Evolutionary conservation across 1,284 basidiomycete species (phyloP), one percentile per base, ranked within the genome.

Genomic region (Xerocomus nothofagi): DNA sequence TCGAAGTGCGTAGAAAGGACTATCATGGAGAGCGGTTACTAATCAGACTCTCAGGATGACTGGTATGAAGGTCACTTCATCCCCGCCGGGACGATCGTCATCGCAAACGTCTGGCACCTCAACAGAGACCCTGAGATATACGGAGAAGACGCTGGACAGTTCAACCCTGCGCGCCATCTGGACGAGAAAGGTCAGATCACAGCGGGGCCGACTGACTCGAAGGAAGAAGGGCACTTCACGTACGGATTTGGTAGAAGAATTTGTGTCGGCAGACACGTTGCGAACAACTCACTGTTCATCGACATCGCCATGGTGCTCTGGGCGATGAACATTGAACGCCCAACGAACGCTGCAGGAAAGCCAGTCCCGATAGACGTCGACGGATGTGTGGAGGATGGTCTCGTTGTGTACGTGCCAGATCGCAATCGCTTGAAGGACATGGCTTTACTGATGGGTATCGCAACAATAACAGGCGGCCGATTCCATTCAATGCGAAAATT

Each of bases 221-320:
- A 38, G 21, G 48, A 50, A 20, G 50, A 51, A 14, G 50, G 50
- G 0, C 40, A 44, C n/a, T 50, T 51, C 6, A 32, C 47, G 4
- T 50, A 43, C 36, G 47, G 50, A 0, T 51, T 51, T 39, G 47
- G 50, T 1, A 50, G 40, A 27, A 40, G 54, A 11, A 46, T 55
- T 10, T 55, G 54, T 12, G 36, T 50, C 2, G 54, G 55, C 11
- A 49, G 47, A 30, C 44, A 49, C 31, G 21, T 55, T n/a, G 46
- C 50, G 2, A 57, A 54, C 57, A 69, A 42, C 57, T 64, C 42
- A 53, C 48, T 42, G 46, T 69, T 29, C 33, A 53, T 51, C 38
- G 34, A 57, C 37, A 39, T 53, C 20, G 49, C 37, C 18, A 20
- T 44, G 18, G 40, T 49, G 3, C 40, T 53, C 18, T 49, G 52